Evolutionary conservation across 1,284 basidiomycete species (phyloP), one percentile per base, ranked within the genome.

Genomic region (Pascua guehoae): DNA sequence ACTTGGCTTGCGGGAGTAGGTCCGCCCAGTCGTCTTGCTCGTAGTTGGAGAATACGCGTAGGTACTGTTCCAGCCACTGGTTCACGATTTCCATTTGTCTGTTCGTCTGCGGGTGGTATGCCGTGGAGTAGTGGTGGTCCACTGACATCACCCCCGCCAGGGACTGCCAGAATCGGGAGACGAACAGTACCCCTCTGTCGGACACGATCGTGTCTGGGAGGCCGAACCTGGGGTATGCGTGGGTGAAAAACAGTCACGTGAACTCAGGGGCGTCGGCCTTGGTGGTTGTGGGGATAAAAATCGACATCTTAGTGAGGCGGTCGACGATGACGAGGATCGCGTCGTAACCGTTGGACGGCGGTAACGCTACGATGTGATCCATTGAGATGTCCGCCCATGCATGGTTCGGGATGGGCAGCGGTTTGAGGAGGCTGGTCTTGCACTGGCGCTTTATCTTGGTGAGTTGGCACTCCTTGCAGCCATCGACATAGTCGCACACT

Each of bases 31-130:
- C 76, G 37, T 68, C 65, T 56, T 83, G 79, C 14, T 78, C 67
- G n/a, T 73, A 66, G 38, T 78, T 71, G 4, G 16, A n/a, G 52
- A 58, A 72, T n/a, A 60, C 40, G 4, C 65, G 59, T 2, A 73
- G 54, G 47, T 66, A 74, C 68, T 80, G 79, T 45, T 83, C 78
- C 2, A 84, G 58, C 0, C 63, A 69, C 56, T 81, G 79, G 59
- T 82, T 82, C 12, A 75, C 59, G 0, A 67, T 51, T 64, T 83
- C 78, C 0, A 79, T 79, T 49, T 81, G 78, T 0, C 81, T 79
- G 54, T 83, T 77, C 0, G 78, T 73, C 57, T 81, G 69, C 0
- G 79, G 80, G 56, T 81, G 78, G 47, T 74, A 78, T 0, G 72
- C 71, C 0, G 78, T 71, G 36, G 69, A 66, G 24, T 45, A 72